These are phyloP conservation scores for Apiosordaria backusii DNA, from an alignment of 495 filamentous ascomycete genomes.

Conservation along the genomic window DNA sequence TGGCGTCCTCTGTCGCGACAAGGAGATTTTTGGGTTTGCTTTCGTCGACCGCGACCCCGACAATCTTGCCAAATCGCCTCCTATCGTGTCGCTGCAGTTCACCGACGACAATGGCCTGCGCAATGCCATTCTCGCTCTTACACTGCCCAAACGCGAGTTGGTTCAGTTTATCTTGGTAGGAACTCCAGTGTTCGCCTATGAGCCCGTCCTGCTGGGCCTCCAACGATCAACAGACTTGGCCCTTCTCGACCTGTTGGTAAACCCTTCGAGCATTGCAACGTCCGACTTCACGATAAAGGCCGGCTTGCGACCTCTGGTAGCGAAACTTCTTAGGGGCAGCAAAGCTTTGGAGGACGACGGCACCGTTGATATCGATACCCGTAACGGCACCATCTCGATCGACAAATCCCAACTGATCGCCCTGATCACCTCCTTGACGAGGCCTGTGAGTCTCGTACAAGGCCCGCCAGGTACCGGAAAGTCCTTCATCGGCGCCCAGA, in stretches of 20 bases:
- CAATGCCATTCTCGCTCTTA: conserved; percentile 38
- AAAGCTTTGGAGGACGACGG: not conserved
- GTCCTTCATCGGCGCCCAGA: conserved; percentile 68
- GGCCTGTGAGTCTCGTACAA: conserved; percentile 62
- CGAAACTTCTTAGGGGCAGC: not conserved
- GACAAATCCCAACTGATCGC: conserved; percentile 60
- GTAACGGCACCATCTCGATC: conserved; percentile 36
- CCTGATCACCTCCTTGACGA: conserved; percentile 51
- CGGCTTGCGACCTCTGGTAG: not conserved
- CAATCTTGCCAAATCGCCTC: conserved; percentile 41
- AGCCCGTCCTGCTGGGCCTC: conserved; percentile 62
- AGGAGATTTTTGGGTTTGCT: conserved; percentile 58
- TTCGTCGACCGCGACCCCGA: conserved; percentile 58
- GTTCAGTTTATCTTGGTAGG: conserved; percentile 57
- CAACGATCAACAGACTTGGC: conserved; percentile 55
- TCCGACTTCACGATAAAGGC: not conserved
- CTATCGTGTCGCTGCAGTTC: conserved; percentile 54
- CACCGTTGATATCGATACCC: not conserved
- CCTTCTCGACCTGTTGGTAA: conserved; percentile 49
- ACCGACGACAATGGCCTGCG: conserved; percentile 35
- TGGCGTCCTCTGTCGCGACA: conserved; percentile 53
- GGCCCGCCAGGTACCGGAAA: conserved; percentile 82
- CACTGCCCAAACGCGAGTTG: conserved; percentile 37
- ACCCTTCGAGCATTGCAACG: conserved; percentile 11
- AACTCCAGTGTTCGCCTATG: conserved; percentile 67